Evolutionary conservation across 2,329 filamentous ascomycete genomes (phyloP).

Genomic region (Zopfia rhizophila): DNA sequence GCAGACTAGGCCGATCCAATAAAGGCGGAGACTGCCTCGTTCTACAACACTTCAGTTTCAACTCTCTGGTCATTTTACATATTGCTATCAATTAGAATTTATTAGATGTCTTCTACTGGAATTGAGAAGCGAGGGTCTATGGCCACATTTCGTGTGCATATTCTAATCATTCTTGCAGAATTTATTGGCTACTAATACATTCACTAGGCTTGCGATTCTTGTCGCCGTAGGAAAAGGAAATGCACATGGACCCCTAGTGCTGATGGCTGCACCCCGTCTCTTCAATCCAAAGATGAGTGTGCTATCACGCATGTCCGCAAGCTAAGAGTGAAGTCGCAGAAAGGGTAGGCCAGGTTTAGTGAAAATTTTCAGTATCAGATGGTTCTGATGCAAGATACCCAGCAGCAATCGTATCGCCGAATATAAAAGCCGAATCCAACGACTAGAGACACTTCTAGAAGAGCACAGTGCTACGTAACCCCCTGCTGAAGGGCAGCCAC

Average conservation of each 20-base stretch:
- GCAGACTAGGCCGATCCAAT: too few relatives aligned
- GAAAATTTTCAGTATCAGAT: background rate
- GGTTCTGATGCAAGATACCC: background rate
- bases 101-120: constrained; percentile 31
- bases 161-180: background rate
- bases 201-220: constrained; percentile 38
- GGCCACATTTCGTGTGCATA: constrained; percentile 33
- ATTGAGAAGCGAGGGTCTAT: constrained; percentile 37
- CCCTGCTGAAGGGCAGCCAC: constrained; percentile 24
- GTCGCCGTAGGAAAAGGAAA: constrained; percentile 35
- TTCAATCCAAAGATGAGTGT: constrained; percentile 35
- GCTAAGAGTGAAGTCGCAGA: constrained; percentile 33
- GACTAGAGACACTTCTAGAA: constrained; percentile 33
- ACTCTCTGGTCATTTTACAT: too few relatives aligned
- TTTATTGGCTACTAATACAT: background rate
- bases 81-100: too few relatives aligned
- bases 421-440: constrained; percentile 37
- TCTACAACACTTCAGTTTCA: too few relatives aligned
- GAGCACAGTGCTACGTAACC: constrained; percentile 34
- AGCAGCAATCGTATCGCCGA: constrained; percentile 33
- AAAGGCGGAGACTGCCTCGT: too few relatives aligned
- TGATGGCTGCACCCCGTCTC: constrained; percentile 31
- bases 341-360: constrained; percentile 24
- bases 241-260: constrained; percentile 33
- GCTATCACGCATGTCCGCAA: constrained; percentile 37